A percentile compares a stretch with the other conserved stretches of the same genome.
Evolutionary conservation across 305 asterid genomes (phyloP).

Genomic region (Fraxinus ornus): DNA sequence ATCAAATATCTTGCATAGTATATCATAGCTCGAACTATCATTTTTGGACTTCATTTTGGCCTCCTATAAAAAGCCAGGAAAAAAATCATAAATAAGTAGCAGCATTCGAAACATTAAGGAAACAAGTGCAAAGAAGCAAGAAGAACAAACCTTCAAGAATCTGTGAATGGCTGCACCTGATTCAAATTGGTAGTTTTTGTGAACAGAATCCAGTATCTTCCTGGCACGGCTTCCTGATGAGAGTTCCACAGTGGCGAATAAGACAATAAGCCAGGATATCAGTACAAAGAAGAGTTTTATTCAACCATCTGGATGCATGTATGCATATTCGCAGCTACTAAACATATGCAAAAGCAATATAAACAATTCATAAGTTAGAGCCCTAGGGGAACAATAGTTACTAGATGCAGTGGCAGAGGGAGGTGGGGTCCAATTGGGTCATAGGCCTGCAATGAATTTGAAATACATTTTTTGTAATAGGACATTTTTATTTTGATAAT

Average conservation of each 20-base stretch:
- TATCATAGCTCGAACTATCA: conserved; percentile 52
- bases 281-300: background rate
- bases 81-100: conserved; percentile 9
- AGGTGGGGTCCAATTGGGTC: background rate
- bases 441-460: background rate
- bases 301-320: conserved; percentile 21
- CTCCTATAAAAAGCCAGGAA: conserved; percentile 36
- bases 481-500: background rate
- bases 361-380: conserved; percentile 7
- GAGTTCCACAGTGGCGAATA: conserved; percentile 17
- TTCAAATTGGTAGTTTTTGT: conserved; percentile 73
- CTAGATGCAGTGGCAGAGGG: background rate
- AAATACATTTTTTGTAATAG: background rate
- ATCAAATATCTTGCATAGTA: conserved; percentile 60
- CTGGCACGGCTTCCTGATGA: conserved; percentile 49
- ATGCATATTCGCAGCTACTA: background rate
- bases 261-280: conserved; percentile 18
- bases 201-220: conserved; percentile 55
- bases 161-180: conserved; percentile 54
- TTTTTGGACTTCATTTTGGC: conserved; percentile 50
- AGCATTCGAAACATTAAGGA: conserved; percentile 11
- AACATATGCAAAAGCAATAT: conserved; percentile 12
- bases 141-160: conserved; percentile 57
- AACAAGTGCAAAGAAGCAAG: conserved; percentile 7
- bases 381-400: background rate